phyloP scores from a whole-genome alignment of 495 filamentous ascomycete genomes.

The Daldinia caldariorum region DNA sequence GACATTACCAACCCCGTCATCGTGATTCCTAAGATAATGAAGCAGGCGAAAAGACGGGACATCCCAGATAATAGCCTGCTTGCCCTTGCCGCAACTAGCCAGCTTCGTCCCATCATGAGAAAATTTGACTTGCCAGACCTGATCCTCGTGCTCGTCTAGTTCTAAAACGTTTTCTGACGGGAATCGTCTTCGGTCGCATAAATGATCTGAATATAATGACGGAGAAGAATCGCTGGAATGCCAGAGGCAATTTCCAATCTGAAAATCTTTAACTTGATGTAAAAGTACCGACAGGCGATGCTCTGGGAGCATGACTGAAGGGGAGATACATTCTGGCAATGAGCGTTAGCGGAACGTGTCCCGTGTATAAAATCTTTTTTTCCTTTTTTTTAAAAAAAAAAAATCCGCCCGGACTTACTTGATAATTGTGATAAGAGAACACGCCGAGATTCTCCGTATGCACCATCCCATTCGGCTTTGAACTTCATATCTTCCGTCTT shows the following conservation, averaged over 20 bases:
- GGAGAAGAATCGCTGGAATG: slow-evolving; percentile 84
- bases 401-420: slow-evolving; percentile 63
- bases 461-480: slow-evolving; percentile 91
- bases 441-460: slow-evolving; percentile 78
- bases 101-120: slow-evolving; percentile 88
- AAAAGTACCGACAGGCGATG: slow-evolving; percentile 89
- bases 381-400: too few species aligned
- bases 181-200: slow-evolving; percentile 82
- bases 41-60: slow-evolving; percentile 72
- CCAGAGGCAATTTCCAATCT: slow-evolving; percentile 85
- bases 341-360: slow-evolving; percentile 22
- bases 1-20: slow-evolving; percentile 74
- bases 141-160: slow-evolving; percentile 78
- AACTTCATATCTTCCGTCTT: slow-evolving; percentile 78
- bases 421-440: slow-evolving; percentile 82
- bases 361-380: slow-evolving; percentile 4
- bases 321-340: slow-evolving; percentile 83
- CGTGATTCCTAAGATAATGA: slow-evolving; percentile 71
- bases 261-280: slow-evolving; percentile 79
- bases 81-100: slow-evolving; percentile 82
- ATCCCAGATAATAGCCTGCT: slow-evolving; percentile 82
- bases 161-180: slow-evolving; percentile 72
- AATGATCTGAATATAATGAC: slow-evolving; percentile 89
- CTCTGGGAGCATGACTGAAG: slow-evolving; percentile 97
- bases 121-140: slow-evolving; percentile 91